These are phyloP conservation scores for Phialophora macrospora DNA, from an alignment of 2,329 filamentous ascomycete species.

Conservation along the genomic window DNA sequence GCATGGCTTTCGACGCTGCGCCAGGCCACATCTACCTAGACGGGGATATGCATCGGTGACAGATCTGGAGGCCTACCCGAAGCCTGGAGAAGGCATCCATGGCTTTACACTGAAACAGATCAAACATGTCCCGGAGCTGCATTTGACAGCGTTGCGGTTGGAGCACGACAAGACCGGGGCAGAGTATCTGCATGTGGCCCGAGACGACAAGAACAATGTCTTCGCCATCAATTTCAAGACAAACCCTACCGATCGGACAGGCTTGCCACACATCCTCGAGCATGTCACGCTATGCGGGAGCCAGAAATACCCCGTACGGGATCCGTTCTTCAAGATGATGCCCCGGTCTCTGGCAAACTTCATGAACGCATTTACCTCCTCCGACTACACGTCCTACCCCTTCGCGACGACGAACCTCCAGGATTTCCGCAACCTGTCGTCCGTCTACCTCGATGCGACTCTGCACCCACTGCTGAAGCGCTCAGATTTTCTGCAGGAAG, in stretches of 20 bases:
- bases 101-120: conserved; percentile 89
- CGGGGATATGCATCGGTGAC: conserved; percentile 68
- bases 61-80: conserved; percentile 75
- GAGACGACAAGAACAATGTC: conserved; percentile 98
- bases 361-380: conserved; percentile 98
- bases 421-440: conserved; percentile 94
- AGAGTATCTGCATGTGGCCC: conserved; percentile 91
- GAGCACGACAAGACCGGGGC: conserved; percentile 94
- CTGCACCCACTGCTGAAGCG: conserved; percentile 86
- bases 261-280: conserved; percentile 94
- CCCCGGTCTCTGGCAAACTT: conserved; percentile 98
- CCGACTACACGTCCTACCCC: conserved; percentile 95
- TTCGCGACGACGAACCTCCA: conserved; percentile 96
- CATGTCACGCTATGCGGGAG: conserved; percentile 97
- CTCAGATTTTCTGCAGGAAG: conserved; percentile 93
- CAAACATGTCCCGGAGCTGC: conserved; percentile 91
- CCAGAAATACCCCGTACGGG: conserved; percentile 95
- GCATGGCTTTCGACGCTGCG: conserved; percentile 35
- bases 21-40: conserved; percentile 11
- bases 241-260: conserved; percentile 94
- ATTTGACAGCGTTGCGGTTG: conserved; percentile 87
- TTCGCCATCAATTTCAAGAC: conserved; percentile 99
- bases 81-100: conserved; percentile 82
- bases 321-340: conserved; percentile 99
- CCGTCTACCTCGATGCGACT: conserved; percentile 94